A percentile compares a stretch with the other conserved stretches of the same genome.
Evolutionary conservation across 1,284 basidiomycete species (phyloP).

Genomic region (Irpex rosettiformis): DNA sequence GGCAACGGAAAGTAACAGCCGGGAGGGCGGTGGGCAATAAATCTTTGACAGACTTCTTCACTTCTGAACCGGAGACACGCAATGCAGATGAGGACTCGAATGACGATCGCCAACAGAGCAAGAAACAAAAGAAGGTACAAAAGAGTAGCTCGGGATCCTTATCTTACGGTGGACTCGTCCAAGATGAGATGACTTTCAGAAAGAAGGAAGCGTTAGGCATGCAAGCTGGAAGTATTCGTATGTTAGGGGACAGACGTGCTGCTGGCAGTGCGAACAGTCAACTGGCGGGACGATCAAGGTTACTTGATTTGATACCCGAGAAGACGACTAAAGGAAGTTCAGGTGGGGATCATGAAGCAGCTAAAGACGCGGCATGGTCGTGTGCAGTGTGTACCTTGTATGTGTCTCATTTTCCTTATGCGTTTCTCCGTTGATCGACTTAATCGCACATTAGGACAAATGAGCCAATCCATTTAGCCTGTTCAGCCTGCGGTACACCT

Average conservation of each 20-base stretch:
- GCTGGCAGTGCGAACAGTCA: background rate
- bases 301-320: background rate
- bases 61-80: no score
- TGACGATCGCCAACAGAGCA: background rate
- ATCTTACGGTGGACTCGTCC: conserved; percentile 36
- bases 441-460: conserved; percentile 37
- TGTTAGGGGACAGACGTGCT: conserved; percentile 9
- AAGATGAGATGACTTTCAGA: conserved; percentile 42
- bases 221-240: conserved; percentile 14
- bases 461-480: conserved; percentile 43
- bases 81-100: background rate
- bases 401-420: conserved; percentile 21
- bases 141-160: conserved; percentile 4
- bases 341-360: background rate
- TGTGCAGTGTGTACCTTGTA: conserved; percentile 57
- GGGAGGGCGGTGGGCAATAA: background rate
- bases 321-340: background rate
- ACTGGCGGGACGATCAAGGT: background rate
- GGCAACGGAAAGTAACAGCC: background rate
- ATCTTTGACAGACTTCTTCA: background rate
- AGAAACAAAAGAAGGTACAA: conserved; percentile 6
- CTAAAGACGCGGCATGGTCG: conserved; percentile 31
- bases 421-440: background rate
- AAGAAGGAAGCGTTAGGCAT: conserved; percentile 45
- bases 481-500: conserved; percentile 45